Conservation (phyloP, 305 asterid species). For the Caryopteris hybrid region DNA sequence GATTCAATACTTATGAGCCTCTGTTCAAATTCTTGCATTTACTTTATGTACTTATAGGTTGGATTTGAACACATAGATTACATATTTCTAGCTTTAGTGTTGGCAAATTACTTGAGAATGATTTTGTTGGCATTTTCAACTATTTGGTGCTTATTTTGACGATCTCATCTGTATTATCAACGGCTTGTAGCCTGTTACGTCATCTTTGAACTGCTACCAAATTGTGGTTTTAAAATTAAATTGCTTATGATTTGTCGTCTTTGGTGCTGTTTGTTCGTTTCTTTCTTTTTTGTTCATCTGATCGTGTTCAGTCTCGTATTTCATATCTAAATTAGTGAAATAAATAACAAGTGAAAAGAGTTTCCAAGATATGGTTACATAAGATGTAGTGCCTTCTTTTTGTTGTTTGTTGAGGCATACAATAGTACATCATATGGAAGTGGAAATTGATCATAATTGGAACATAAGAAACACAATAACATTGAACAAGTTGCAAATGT, state of each 20-base stretch:
- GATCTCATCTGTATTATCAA: no score
- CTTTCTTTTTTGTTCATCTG: neutral
- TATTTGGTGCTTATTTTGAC: no score
- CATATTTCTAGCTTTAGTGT: neutral
- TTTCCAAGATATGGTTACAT: neutral
- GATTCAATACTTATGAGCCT: slow-evolving; percentile 9
- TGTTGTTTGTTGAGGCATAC: slow-evolving; percentile 15
- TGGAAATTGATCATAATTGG: slow-evolving; percentile 1
- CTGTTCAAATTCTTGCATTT: neutral
- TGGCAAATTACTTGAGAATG: no score
- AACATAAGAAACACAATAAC: slow-evolving; percentile 1
- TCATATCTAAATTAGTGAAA: no score
- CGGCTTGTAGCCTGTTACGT: no score
- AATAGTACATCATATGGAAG: neutral
- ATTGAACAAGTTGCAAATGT: neutral
- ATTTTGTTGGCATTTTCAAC: no score
- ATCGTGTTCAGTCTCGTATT: no score
- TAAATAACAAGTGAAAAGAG: neutral
- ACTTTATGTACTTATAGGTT: neutral
- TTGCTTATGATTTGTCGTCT: neutral
- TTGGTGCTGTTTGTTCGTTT: neutral
- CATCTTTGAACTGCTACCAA: no score
- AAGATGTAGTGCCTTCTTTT: slow-evolving; percentile 13
- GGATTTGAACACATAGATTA: neutral
- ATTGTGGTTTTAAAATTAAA: no score